Evolutionary conservation across 768 basidiomycete species (phyloP).

Genomic region (Mycena vitilis): DNA sequence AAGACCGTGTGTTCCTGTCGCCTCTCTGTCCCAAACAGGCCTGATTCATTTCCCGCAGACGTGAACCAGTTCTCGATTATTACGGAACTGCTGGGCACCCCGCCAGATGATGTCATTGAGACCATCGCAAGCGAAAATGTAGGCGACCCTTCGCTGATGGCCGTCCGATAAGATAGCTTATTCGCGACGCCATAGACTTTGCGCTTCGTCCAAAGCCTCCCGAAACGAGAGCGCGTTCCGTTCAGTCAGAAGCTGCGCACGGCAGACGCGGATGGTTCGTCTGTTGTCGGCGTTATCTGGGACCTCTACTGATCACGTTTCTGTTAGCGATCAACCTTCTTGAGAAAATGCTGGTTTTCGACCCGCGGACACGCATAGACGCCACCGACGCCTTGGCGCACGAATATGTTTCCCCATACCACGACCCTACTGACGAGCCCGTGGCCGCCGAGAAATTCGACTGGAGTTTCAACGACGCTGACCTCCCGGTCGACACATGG

Average conservation of each 20-base stretch:
- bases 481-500: conserved; percentile 98
- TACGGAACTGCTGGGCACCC: conserved; percentile 97
- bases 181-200: conserved; percentile 72
- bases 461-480: conserved; percentile 99
- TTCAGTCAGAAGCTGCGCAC: conserved; percentile 94
- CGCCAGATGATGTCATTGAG: conserved; percentile 99
- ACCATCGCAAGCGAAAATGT: conserved; percentile 99
- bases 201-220: conserved; percentile 97
- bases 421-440: conserved; percentile 98
- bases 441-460: conserved; percentile 94
- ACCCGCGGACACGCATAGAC: conserved; percentile 96
- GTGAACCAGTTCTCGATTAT: conserved; percentile 99
- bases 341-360: conserved; percentile 99
- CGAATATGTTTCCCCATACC: conserved; percentile 96
- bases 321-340: conserved; percentile 88
- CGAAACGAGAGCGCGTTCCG: conserved; percentile 95
- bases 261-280: conserved; percentile 85
- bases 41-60: conserved; percentile 63
- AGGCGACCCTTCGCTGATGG: conserved; percentile 42
- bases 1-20: conserved; percentile 85
- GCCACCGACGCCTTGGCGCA: conserved; percentile 91
- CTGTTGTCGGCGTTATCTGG: not conserved
- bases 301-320: conserved; percentile 12
- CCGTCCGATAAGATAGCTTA: conserved; percentile 29
- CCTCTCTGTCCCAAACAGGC: conserved; percentile 15